Evolutionary conservation across 805 yeast genomes (phyloP).

Genomic region (Ogataea henricii): DNA sequence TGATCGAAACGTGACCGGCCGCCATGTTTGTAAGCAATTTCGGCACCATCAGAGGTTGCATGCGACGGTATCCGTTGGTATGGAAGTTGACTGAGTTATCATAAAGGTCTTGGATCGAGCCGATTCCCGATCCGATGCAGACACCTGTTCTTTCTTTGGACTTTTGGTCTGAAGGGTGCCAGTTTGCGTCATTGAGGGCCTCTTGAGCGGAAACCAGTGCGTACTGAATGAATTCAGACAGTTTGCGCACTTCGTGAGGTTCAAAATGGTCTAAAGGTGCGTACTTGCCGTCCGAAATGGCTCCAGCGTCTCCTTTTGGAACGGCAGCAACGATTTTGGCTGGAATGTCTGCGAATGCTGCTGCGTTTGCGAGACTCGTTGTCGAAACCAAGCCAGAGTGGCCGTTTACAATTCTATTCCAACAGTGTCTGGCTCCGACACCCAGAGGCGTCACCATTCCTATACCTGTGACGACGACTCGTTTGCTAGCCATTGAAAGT

Average conservation of each 20-base stretch:
- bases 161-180: slow-evolving; percentile 42
- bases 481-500: slow-evolving; percentile 27
- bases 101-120: slow-evolving; percentile 74
- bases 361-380: slow-evolving; percentile 41
- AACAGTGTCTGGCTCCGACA: slow-evolving; percentile 54
- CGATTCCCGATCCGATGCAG: slow-evolving; percentile 92
- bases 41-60: slow-evolving; percentile 88
- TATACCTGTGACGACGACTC: slow-evolving; percentile 92
- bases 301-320: slow-evolving; percentile 39
- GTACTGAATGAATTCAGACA: slow-evolving; percentile 75
- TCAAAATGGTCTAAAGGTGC: slow-evolving; percentile 51
- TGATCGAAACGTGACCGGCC: slow-evolving; percentile 84
- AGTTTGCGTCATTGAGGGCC: slow-evolving; percentile 71
- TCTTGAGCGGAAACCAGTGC: slow-evolving; percentile 76
- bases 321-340: slow-evolving; percentile 75
- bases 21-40: slow-evolving; percentile 88
- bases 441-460: slow-evolving; percentile 90
- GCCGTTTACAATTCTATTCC: slow-evolving; percentile 54
- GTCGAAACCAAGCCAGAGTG: slow-evolving; percentile 65
- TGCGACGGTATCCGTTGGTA: slow-evolving; percentile 58
- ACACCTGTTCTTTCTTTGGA: slow-evolving; percentile 58
- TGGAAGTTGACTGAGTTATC: slow-evolving; percentile 58
- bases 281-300: slow-evolving; percentile 50
- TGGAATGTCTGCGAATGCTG: slow-evolving; percentile 58
- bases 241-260: slow-evolving; percentile 52